These are phyloP conservation scores for Suhomyces sp. DNA, from an alignment of 805 yeast genomes.

Conservation along the genomic window DNA sequence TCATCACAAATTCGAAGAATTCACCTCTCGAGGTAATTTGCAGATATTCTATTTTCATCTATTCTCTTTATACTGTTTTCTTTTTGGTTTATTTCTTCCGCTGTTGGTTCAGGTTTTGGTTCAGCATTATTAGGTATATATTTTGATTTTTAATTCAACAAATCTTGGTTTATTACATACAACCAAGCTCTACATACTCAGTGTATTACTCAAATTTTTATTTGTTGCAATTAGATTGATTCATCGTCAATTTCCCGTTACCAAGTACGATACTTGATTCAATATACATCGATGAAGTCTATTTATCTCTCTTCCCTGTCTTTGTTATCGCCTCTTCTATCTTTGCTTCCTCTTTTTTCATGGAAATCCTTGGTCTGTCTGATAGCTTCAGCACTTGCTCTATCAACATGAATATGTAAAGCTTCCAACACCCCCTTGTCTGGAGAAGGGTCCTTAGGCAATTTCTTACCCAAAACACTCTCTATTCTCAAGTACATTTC, in stretches of 20 bases:
- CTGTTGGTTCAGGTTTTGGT: neutral
- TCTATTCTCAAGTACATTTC: slow-evolving; percentile 88
- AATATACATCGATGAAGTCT: neutral
- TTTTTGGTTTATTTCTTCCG: slow-evolving; percentile 3
- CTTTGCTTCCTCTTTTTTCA: slow-evolving; percentile 33
- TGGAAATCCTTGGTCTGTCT: slow-evolving; percentile 72
- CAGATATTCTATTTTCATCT: no score
- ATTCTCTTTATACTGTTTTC: no score
- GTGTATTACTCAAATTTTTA: no score
- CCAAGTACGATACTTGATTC: no score
- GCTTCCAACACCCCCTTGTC: slow-evolving; percentile 75
- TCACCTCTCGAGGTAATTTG: no score
- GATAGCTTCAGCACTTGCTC: slow-evolving; percentile 88
- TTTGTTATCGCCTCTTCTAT: slow-evolving; percentile 32
- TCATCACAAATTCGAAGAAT: no score
- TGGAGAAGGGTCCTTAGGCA: slow-evolving; percentile 77
- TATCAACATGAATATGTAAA: slow-evolving; percentile 83
- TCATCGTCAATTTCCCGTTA: no score
- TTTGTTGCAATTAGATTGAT: no score
- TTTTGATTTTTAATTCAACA: no score
- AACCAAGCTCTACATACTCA: neutral
- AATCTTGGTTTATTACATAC: no score
- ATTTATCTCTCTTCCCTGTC: no score
- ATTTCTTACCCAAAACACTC: slow-evolving; percentile 75
- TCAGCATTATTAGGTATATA: no score